phyloP scores from a whole-genome alignment of 2,329 filamentous ascomycete genomes.

The Boeremia exigua region DNA sequence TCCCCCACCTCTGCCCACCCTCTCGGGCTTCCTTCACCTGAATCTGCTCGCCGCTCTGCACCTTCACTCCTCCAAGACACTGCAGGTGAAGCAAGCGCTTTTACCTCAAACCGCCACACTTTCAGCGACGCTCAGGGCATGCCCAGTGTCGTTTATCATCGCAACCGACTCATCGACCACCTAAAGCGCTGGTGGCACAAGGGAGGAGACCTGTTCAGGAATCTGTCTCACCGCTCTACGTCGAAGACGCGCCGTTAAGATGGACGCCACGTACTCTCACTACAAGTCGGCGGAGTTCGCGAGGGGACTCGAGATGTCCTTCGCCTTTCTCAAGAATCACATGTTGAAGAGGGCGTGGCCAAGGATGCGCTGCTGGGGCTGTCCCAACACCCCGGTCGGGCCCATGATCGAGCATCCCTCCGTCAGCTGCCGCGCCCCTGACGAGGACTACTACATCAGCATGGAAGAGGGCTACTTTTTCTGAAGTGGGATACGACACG shows the following conservation, averaged over 20 bases:
- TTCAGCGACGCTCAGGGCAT: conserved; percentile 36
- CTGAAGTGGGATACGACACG: background rate
- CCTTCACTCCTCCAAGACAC: conserved; percentile 27
- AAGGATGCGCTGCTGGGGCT: background rate
- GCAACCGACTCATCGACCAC: conserved; percentile 26
- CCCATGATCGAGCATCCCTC: background rate
- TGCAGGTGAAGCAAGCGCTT: conserved; percentile 25
- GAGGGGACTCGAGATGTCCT: background rate
- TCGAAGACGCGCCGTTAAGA: background rate
- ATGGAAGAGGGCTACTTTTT: background rate
- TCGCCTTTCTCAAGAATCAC: background rate
- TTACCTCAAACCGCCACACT: conserved; percentile 31
- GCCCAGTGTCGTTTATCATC: conserved; percentile 28
- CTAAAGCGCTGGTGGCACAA: conserved; percentile 34
- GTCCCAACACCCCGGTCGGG: background rate
- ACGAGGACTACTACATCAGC: conserved; percentile 5
- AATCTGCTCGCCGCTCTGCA: conserved; percentile 17
- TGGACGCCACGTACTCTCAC: background rate
- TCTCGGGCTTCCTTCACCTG: conserved; percentile 21
- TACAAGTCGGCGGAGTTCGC: conserved; percentile 2
- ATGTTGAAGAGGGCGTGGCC: background rate
- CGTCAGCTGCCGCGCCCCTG: background rate
- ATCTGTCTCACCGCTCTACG: conserved; percentile 13
- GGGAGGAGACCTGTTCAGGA: conserved; percentile 25
- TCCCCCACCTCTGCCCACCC: conserved; percentile 12